Percentiles rank a stretch among this genome's conserved stretches.
phyloP scores from a whole-genome alignment of 2,329 filamentous ascomycete genomes.

The Ploettnerulaceae sp. region DNA sequence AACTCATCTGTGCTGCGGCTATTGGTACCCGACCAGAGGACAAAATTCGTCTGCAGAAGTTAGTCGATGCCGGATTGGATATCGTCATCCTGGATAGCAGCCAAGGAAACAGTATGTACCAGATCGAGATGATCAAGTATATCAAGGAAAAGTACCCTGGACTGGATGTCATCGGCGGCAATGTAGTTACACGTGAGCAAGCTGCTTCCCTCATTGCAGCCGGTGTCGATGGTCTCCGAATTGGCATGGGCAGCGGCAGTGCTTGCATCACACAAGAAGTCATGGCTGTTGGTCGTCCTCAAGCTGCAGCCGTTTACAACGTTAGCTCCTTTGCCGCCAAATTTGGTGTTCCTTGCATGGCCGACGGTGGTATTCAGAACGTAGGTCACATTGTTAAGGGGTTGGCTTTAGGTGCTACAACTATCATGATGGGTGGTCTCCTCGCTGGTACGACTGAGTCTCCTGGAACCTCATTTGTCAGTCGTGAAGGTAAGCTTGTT shows the following conservation, averaged over 20 bases:
- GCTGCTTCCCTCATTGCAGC: slow-evolving; percentile 87
- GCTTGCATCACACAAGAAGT: slow-evolving; percentile 99
- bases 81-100: slow-evolving; percentile 94
- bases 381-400: slow-evolving; percentile 99
- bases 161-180: slow-evolving; percentile 94
- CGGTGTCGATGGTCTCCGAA: slow-evolving; percentile 92
- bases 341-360: slow-evolving; percentile 96
- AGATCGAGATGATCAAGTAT: slow-evolving; percentile 97
- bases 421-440: slow-evolving; percentile 99
- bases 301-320: slow-evolving; percentile 87
- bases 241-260: slow-evolving; percentile 97
- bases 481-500: slow-evolving; percentile 92
- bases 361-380: slow-evolving; percentile 96
- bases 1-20: slow-evolving; percentile 90
- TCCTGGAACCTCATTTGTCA: slow-evolving; percentile 93
- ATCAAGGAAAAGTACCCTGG: slow-evolving; percentile 81
- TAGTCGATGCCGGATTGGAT: slow-evolving; percentile 92
- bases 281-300: slow-evolving; percentile 96
- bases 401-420: slow-evolving; percentile 86
- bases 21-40: slow-evolving; percentile 95
- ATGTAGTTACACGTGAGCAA: slow-evolving; percentile 96
- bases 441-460: slow-evolving; percentile 96
- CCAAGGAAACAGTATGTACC: slow-evolving; percentile 98
- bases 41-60: slow-evolving; percentile 76
- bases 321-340: slow-evolving; percentile 84